A percentile compares a stretch with the other conserved stretches of the same genome.
These are phyloP conservation scores for Rhamnella rubrinervis DNA, from an alignment of 331 rosid species.

Conservation along the genomic window DNA sequence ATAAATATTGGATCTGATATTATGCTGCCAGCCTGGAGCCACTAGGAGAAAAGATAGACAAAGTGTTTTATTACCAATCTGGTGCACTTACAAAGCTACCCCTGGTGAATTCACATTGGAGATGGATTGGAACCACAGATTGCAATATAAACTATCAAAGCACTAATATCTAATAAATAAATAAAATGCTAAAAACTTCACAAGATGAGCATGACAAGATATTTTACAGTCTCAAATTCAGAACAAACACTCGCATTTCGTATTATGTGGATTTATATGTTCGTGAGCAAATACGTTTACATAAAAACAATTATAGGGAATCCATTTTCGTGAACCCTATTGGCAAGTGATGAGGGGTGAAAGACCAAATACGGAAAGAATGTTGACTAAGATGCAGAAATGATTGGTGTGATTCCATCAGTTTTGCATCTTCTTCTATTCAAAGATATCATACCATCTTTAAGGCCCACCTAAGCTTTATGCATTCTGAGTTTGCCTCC, in stretches of 20 bases:
- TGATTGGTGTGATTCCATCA: slow-evolving; percentile 1
- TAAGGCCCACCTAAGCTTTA: slow-evolving; percentile 23
- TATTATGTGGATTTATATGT: background rate
- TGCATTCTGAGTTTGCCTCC: slow-evolving; percentile 25
- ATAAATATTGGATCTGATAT: background rate
- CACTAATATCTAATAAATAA: background rate
- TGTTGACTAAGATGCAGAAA: slow-evolving; percentile 15
- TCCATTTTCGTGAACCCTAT: background rate
- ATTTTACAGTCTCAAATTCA: background rate
- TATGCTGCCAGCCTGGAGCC: background rate
- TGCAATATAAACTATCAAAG: too few relatives aligned
- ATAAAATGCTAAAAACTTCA: background rate
- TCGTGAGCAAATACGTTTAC: background rate
- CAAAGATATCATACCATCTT: slow-evolving; percentile 25
- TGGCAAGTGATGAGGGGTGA: background rate
- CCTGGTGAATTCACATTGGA: too few relatives aligned
- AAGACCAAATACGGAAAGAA: background rate
- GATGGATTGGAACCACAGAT: too few relatives aligned
- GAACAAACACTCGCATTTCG: background rate
- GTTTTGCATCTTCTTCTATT: slow-evolving; percentile 10
- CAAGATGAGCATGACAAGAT: slow-evolving; percentile 7
- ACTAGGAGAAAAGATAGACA: background rate
- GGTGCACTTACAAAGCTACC: background rate
- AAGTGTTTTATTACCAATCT: background rate
- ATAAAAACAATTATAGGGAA: background rate